Evolutionary conservation across 2,329 filamentous ascomycete genomes (phyloP).

Genomic region (Aspergillus tanneri): DNA sequence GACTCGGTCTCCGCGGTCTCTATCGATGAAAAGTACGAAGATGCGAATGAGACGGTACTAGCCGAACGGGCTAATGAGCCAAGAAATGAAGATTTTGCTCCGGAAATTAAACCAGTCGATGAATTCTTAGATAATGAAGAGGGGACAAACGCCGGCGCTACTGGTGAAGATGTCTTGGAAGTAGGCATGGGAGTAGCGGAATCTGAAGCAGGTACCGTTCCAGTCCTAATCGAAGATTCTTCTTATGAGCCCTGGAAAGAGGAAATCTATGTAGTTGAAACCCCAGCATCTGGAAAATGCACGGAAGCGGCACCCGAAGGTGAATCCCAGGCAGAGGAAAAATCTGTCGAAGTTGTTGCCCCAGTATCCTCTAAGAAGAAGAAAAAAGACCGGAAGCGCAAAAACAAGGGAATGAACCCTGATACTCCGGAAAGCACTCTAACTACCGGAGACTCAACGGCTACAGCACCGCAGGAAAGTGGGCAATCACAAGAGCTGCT

Average conservation of each 20-base stretch:
- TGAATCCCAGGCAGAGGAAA: not conserved
- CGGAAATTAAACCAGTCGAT: not conserved
- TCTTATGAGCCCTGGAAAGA: not conserved
- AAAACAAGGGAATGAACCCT: slow-evolving; percentile 21
- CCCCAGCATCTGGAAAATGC: not conserved
- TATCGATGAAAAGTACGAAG: not conserved
- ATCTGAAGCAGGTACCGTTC: not conserved
- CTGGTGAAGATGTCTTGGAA: no score
- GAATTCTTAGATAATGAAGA: not conserved
- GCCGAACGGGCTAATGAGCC: not conserved
- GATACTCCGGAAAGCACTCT: slow-evolving; percentile 14
- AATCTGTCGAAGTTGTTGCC: slow-evolving; percentile 14
- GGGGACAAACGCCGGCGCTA: not conserved
- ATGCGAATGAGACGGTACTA: not conserved
- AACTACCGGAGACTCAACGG: not conserved
- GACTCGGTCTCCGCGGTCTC: not conserved
- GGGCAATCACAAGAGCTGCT: not conserved
- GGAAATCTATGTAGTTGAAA: not conserved
- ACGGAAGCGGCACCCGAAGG: not conserved
- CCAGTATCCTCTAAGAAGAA: slow-evolving; percentile 28
- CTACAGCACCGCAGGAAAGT: slow-evolving; percentile 1
- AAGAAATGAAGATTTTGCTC: not conserved
- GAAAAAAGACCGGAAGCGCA: slow-evolving; percentile 41
- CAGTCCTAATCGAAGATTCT: not conserved
- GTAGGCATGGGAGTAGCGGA: not conserved